These are phyloP conservation scores for Bacterosira constricta DNA, from an alignment of 108 stramenopile species.

Conservation along the genomic window DNA sequence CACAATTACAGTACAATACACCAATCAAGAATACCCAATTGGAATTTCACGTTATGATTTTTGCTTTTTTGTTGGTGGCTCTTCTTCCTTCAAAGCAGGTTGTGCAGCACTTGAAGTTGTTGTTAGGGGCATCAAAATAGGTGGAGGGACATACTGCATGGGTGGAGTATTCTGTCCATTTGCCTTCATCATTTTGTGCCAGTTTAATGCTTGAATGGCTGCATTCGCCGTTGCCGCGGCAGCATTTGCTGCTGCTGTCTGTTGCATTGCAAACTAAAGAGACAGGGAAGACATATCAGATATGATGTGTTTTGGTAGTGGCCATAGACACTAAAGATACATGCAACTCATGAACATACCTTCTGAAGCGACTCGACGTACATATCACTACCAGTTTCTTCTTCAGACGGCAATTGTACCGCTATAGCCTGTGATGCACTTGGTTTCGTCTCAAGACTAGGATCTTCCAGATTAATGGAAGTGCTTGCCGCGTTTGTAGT, in stretches of 20 bases:
- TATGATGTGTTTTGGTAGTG: not conserved
- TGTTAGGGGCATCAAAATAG: not conserved
- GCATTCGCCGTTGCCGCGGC: constrained; percentile 39
- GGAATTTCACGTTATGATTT: not conserved
- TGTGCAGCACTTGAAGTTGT: not conserved
- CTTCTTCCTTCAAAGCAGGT: not conserved
- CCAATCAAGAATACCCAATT: too few relatives aligned
- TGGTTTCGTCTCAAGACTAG: not conserved
- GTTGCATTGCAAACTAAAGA: constrained; percentile 12
- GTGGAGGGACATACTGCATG: not conserved
- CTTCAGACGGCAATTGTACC: not conserved
- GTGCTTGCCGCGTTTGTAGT: not conserved
- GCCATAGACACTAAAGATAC: not conserved
- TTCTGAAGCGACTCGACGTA: constrained; percentile 25
- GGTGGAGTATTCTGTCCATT: not conserved
- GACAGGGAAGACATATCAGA: not conserved
- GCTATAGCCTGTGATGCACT: not conserved
- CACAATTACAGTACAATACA: too few relatives aligned
- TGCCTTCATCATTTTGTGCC: constrained; percentile 26
- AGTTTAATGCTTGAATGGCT: constrained; percentile 21
- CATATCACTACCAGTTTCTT: constrained; percentile 1
- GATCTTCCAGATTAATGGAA: not conserved
- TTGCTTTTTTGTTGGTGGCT: not conserved
- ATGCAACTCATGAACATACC: constrained; percentile 7
- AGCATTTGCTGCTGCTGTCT: constrained; percentile 25